phyloP scores from a whole-genome alignment of 2,329 filamentous ascomycete species.

The Botrytis cinerea region DNA sequence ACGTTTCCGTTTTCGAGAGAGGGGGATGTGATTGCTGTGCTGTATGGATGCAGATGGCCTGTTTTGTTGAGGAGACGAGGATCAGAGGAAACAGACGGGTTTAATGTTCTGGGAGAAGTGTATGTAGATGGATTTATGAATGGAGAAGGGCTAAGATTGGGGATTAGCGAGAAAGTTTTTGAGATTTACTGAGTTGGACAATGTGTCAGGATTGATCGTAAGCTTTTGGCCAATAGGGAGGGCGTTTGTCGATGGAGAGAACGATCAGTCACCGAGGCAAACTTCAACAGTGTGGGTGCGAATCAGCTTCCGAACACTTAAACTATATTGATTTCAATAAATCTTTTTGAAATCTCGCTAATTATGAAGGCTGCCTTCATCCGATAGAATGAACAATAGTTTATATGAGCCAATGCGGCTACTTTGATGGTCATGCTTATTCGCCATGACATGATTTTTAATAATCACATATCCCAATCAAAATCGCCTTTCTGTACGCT shows the following conservation, averaged over 20 bases:
- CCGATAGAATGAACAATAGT: background rate
- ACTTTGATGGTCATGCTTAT: background rate
- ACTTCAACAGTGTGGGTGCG: background rate
- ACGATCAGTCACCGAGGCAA: background rate
- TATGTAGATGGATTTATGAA: background rate
- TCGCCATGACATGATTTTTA: background rate
- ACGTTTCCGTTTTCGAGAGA: background rate
- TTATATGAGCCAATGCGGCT: background rate
- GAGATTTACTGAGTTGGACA: background rate
- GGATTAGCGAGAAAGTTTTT: background rate
- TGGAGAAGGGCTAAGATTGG: background rate
- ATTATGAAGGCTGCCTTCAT: background rate
- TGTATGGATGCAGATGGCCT: background rate
- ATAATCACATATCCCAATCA: background rate
- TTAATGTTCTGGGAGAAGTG: background rate
- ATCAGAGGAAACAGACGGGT: background rate
- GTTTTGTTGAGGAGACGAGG: background rate
- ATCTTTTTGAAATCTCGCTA: background rate
- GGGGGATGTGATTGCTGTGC: background rate
- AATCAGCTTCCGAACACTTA: background rate
- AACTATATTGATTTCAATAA: background rate
- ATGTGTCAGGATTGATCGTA: background rate
- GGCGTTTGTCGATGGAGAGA: background rate
- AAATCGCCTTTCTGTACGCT: background rate
- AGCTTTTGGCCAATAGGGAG: background rate